Conservation (phyloP, 768 basidiomycete species). For the Psilocybe subaeruginosa region DNA sequence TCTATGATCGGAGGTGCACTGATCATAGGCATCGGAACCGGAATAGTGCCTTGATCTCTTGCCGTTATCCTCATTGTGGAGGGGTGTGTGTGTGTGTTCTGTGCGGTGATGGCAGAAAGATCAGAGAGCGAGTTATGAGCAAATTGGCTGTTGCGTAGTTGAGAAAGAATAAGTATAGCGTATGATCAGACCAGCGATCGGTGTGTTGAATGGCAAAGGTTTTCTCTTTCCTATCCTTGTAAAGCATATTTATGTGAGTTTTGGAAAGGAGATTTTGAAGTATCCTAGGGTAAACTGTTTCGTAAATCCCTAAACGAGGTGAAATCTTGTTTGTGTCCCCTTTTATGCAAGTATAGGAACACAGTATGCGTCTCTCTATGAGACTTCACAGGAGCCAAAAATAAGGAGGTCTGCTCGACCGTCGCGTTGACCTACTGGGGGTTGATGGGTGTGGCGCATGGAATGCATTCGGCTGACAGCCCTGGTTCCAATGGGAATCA, state of each 20-base stretch:
- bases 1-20: slow-evolving; percentile 6
- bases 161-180: not conserved
- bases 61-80: slow-evolving; percentile 2
- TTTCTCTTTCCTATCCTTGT: not conserved
- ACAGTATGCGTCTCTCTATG: no score
- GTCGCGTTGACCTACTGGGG: not conserved
- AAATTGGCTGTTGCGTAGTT: no score
- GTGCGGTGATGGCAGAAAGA: not conserved
- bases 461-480: no score
- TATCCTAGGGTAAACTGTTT: slow-evolving; percentile 2
- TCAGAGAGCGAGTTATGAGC: not conserved
- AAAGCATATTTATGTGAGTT: not conserved
- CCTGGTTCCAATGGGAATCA: not conserved
- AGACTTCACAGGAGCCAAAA: not conserved
- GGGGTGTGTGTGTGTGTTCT: not conserved
- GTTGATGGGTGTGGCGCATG: slow-evolving; percentile 12
- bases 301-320: not conserved
- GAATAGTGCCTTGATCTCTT: not conserved
- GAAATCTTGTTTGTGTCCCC: not conserved
- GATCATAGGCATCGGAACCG: slow-evolving; percentile 1
- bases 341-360: not conserved
- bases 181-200: not conserved
- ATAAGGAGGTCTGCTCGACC: no score
- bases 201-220: not conserved
- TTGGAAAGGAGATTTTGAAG: slow-evolving; percentile 3